Evolutionary conservation across 768 basidiomycete species (phyloP).

Genomic region (Cytidiella melzeri): DNA sequence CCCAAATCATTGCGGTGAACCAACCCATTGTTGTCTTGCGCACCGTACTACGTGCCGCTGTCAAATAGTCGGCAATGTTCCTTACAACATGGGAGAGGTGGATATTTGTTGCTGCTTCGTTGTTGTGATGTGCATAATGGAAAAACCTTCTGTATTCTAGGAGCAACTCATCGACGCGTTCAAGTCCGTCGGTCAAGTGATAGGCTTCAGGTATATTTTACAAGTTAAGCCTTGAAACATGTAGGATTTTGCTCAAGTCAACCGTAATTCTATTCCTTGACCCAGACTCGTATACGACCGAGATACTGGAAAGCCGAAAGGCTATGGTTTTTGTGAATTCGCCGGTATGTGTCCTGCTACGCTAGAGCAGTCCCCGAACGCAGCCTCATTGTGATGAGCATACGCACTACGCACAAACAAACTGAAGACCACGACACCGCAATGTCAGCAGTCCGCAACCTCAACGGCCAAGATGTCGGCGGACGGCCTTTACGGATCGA

Average conservation of each 20-base stretch:
- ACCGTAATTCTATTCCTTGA: slow-evolving; percentile 2
- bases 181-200: slow-evolving; percentile 81
- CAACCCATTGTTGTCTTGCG: too few relatives aligned
- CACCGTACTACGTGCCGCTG: too few relatives aligned
- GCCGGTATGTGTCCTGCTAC: slow-evolving; percentile 53
- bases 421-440: slow-evolving; percentile 90
- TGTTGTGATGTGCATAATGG: slow-evolving; percentile 4
- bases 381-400: not conserved
- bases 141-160: slow-evolving; percentile 23
- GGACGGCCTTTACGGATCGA: slow-evolving; percentile 93
- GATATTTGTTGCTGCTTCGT: slow-evolving; percentile 14
- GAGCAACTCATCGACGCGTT: slow-evolving; percentile 86
- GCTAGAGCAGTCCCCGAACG: not conserved
- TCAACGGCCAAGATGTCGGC: slow-evolving; percentile 88
- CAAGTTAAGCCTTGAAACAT: not conserved
- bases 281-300: slow-evolving; percentile 80
- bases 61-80: slow-evolving; percentile 88
- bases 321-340: slow-evolving; percentile 93
- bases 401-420: not conserved
- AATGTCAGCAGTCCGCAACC: slow-evolving; percentile 88
- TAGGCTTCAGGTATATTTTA: slow-evolving; percentile 68
- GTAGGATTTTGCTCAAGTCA: not conserved
- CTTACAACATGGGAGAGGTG: slow-evolving; percentile 82
- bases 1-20: too few relatives aligned
- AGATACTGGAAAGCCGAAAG: slow-evolving; percentile 91